phyloP scores from a whole-genome alignment of 2,329 filamentous ascomycete species.

The Fusarium anguioides region DNA sequence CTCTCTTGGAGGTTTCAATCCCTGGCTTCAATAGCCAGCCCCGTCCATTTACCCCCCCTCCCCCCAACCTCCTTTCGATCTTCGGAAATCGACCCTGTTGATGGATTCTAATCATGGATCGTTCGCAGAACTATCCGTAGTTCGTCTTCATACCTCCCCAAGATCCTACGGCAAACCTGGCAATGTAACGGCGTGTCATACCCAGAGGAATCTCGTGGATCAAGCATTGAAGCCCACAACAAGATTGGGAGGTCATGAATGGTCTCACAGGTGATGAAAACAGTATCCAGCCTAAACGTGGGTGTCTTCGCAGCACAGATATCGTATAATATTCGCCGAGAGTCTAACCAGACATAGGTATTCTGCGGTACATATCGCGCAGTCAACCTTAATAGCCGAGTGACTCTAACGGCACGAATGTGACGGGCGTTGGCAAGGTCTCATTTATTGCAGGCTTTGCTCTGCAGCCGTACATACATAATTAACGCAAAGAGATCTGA shows the following conservation, averaged over 20 bases:
- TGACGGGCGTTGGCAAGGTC: conserved; percentile 14
- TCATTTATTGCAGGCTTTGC: too few species aligned
- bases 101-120: conserved; percentile 13
- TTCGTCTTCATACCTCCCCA: conserved; percentile 9
- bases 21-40: conserved; percentile 10
- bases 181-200: conserved; percentile 1
- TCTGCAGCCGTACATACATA: conserved; percentile 15
- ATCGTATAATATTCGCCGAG: conserved; percentile 32
- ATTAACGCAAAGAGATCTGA: conserved; percentile 36
- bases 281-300: not conserved
- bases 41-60: conserved; percentile 5
- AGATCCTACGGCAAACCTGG: conserved; percentile 16
- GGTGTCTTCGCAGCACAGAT: conserved; percentile 12
- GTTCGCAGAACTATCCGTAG: conserved; percentile 7
- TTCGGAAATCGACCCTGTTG: conserved; percentile 40
- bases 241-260: not conserved
- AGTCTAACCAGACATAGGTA: conserved; percentile 25
- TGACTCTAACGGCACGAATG: conserved; percentile 2
- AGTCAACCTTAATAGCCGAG: conserved; percentile 3
- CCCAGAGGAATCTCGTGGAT: conserved; percentile 7
- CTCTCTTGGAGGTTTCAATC: conserved; percentile 16
- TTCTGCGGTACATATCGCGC: conserved; percentile 13
- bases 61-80: conserved; percentile 32
- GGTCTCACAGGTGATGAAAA: not conserved
- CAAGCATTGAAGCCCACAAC: not conserved